Conservation (phyloP, 2,329 filamentous ascomycete species). For the Fusarium sacchari region DNA sequence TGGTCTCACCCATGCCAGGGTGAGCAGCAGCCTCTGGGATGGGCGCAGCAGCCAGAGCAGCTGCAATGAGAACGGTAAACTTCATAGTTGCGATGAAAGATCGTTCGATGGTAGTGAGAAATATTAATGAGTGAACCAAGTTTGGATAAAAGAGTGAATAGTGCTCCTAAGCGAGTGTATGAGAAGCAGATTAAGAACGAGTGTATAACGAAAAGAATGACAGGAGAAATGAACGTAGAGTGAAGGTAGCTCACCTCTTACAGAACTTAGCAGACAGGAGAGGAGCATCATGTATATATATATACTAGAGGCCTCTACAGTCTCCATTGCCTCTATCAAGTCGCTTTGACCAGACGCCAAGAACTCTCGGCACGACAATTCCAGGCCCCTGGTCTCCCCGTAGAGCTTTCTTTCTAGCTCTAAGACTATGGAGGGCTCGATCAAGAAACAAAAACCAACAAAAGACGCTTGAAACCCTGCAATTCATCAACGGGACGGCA, state of each 20-base stretch:
- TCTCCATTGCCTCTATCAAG: not conserved
- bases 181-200: constrained; percentile 3
- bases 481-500: constrained; percentile 2
- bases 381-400: constrained; percentile 20
- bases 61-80: constrained; percentile 34
- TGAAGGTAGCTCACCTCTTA: constrained; percentile 3
- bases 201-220: constrained; percentile 8
- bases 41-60: constrained; percentile 34
- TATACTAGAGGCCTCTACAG: not conserved
- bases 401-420: constrained; percentile 2
- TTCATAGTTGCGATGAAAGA: constrained; percentile 38
- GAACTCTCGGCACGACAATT: constrained; percentile 29
- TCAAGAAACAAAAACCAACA: constrained; percentile 1
- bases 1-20: constrained; percentile 38
- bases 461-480: constrained; percentile 13
- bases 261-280: not conserved
- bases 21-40: constrained; percentile 29
- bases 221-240: constrained; percentile 12
- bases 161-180: constrained; percentile 12
- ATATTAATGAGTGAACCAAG: constrained; percentile 2
- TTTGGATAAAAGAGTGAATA: not conserved
- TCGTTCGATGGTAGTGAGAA: not conserved
- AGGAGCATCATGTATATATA: constrained; percentile 16
- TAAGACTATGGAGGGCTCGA: not conserved
- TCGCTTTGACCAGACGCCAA: constrained; percentile 13